Percentiles rank a stretch among this genome's conserved stretches.
Evolutionary conservation across 257 asterid genomes (phyloP).

Genomic region (Solanum rostratum): DNA sequence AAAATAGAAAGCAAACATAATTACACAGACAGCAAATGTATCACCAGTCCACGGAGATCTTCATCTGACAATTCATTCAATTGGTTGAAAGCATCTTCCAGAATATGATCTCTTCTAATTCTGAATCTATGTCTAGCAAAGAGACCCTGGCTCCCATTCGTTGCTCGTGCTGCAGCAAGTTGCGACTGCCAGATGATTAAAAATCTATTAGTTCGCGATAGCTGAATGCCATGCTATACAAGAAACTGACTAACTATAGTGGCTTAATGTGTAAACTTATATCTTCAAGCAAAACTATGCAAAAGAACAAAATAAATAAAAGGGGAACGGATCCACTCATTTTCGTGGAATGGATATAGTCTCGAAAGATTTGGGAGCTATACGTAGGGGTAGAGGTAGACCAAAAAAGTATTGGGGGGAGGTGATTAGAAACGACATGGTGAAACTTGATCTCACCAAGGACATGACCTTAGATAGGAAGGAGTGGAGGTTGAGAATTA

Average conservation of each 20-base stretch:
- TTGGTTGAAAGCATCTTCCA: constrained; percentile 90
- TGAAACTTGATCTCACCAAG: too few species aligned
- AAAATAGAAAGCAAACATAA: background rate
- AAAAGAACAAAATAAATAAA: background rate
- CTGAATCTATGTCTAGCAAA: constrained; percentile 61
- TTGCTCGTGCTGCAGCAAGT: constrained; percentile 52
- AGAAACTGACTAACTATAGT: background rate
- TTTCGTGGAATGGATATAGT: background rate
- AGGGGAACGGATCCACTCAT: background rate
- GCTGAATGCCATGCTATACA: background rate
- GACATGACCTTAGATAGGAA: too few species aligned
- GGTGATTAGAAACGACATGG: too few species aligned
- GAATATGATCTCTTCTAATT: constrained; percentile 76
- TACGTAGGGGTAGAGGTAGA: too few species aligned
- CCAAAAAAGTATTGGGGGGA: too few species aligned
- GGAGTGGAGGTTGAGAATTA: too few species aligned
- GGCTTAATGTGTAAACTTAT: background rate
- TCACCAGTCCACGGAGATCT: constrained; percentile 84
- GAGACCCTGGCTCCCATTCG: constrained; percentile 40
- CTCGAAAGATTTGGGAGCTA: too few species aligned
- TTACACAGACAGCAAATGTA: constrained; percentile 3
- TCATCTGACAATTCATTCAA: constrained; percentile 69
- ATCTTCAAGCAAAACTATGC: background rate
- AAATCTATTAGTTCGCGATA: background rate
- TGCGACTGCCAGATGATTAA: constrained; percentile 51